Base-by-base conservation (phyloP, 2,329 filamentous ascomycete genomes). In the Trichoderma endophyticum region DNA sequence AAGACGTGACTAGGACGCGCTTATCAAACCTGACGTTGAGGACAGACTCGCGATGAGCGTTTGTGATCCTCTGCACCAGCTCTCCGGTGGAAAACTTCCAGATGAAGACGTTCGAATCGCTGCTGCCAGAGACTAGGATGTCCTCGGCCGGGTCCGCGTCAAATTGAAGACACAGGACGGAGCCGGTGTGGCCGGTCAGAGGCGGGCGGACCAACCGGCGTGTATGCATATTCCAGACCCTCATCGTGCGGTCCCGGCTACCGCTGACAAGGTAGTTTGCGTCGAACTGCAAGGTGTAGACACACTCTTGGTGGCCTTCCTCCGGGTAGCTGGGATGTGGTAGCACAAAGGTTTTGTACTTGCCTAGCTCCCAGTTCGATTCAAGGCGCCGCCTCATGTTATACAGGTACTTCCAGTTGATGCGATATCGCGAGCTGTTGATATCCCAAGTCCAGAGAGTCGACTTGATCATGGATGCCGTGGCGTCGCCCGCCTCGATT, bases 331-430 rank as follows among this genome's bases (percentile, higher is more conserved):
- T 86, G 0, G 94, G 94, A 77, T 97, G 94, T 0, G 96, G 96
- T 1, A 99, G 87, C 79, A 97, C 94, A 77, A 98, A 98, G 74
- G 95, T 97, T 3, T 87, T 89, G 79, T 88, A 97, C 72, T 90
- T 91, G 4, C 93, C 95, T 24, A 90, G 87, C 72, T 93, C 90
- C 96, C 96, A 99, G 79, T 99, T 98, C 8, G 91, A 90, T 82
- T 99, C 96, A 15, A 99, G 84, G 26, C 90, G 88, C 71, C 91
- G 88, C 73, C 96, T 91, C 84, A 97, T 93, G 75, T 93, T 93
- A 83, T 97, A 99, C 1, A 99, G 85, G 79, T 96, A 93, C 68
- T 94, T 92, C 95, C 95, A 99, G 81, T 97, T 97, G 62, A 98
- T 84, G 76, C 89, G 92, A 72, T 90, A 86, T 60, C 81, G 80